Base-by-base conservation (phyloP, 495 filamentous ascomycete species). In the Immersiella caudata region DNA sequence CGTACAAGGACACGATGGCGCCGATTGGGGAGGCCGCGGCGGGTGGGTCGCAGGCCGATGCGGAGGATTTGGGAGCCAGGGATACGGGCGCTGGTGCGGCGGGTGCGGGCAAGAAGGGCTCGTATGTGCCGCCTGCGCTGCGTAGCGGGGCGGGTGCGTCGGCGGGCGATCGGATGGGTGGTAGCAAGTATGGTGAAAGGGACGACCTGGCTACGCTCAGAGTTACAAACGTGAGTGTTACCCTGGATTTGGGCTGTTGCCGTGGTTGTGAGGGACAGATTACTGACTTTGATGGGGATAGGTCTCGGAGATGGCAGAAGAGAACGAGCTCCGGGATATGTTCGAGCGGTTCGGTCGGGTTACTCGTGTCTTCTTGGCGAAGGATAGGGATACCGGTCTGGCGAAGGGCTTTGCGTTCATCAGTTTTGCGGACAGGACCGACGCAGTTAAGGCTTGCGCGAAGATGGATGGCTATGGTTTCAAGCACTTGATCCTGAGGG, bases 391-490 rank as follows among this genome's bases (percentile, higher is more conserved):
- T 58, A 98, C 96, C 36, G 90, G 91, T 64, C 76, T 93, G 71
- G 95, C 96, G 62, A 99, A 99, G 86, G 95, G 95, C 54, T 99
- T 98, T 74, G 95, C 95, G 20, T 99, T 99, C 78, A 96, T 99
- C 82, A 96, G 91, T 78, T 99, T 93, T 79, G 89, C 88, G 59
- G 95, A 98, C 70, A 86, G 94, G 70, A 78, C 81, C 66, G 96
- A 99, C 80, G 95, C 95, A 64, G 88, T 90, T 65, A 91, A 88
- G 80, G 95, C 95, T 8, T 97, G 94, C 81, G 89, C 91, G 81
- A 98, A 97, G 84, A 91, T 99, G 90, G 95, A 99, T 82, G 96
- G 96, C 70, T 97, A 91, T 80, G 93, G 93, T 75, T 96, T 93
- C 81, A 89, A 90, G 76, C 93, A 96, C 80, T 83, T 96, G 71